These are phyloP conservation scores for Ganoderma boninense DNA, from an alignment of 1,284 basidiomycete species.

Conservation along the genomic window DNA sequence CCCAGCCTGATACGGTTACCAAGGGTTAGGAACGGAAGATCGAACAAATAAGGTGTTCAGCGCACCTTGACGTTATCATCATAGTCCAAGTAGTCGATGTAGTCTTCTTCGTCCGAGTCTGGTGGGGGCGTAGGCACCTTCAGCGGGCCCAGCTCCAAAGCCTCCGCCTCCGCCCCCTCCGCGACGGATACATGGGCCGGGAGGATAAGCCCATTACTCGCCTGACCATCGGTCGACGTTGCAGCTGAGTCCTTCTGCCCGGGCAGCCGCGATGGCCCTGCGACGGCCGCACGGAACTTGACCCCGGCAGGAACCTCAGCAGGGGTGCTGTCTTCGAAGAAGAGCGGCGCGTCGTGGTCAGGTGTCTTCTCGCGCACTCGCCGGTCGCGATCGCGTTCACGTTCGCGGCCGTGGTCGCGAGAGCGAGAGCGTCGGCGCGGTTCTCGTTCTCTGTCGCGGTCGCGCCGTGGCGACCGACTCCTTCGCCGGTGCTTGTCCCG, in stretches of 20 bases:
- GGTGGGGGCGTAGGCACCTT: conserved; percentile 48
- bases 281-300: conserved; percentile 10
- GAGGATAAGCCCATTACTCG: conserved; percentile 52
- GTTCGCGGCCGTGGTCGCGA: conserved; percentile 17
- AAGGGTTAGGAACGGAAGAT: conserved; percentile 4
- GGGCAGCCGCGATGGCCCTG: conserved; percentile 13
- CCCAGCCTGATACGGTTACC: conserved; percentile 41
- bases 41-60: not conserved
- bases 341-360: conserved; percentile 42
- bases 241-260: conserved; percentile 2
- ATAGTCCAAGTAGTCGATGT: conserved; percentile 79
- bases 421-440: conserved; percentile 22
- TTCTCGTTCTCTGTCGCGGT: conserved; percentile 18
- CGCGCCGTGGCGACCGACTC: conserved; percentile 21
- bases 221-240: conserved; percentile 10
- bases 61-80: conserved; percentile 66
- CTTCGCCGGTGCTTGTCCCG: conserved; percentile 20
- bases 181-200: conserved; percentile 72
- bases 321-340: conserved; percentile 62
- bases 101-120: conserved; percentile 61
- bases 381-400: conserved; percentile 17
- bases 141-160: conserved; percentile 53
- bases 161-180: conserved; percentile 40
- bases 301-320: conserved; percentile 37
- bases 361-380: conserved; percentile 18